Conservation (phyloP, 495 filamentous ascomycete species). For the Penicillium pulvis region DNA sequence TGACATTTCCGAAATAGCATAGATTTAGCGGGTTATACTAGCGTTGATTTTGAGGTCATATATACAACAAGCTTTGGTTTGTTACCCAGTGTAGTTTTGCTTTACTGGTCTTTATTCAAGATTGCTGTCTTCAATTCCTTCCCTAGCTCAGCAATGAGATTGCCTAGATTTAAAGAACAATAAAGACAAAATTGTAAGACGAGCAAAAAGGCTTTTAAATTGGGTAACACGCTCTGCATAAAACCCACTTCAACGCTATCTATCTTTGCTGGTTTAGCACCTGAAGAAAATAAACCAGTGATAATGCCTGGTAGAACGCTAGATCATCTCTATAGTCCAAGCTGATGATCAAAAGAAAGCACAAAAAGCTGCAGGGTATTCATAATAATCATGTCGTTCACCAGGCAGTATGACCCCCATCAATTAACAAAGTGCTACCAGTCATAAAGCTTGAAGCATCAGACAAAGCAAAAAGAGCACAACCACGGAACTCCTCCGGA, state of each 20-base stretch:
- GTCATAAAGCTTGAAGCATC: slow-evolving; percentile 75
- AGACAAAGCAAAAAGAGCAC: slow-evolving; percentile 62
- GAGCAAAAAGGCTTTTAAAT: too few relatives aligned
- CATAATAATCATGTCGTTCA: slow-evolving; percentile 20
- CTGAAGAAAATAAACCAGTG: background rate
- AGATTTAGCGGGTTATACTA: background rate
- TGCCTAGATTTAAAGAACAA: too few relatives aligned
- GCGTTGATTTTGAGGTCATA: background rate
- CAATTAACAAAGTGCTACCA: slow-evolving; percentile 60
- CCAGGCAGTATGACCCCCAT: slow-evolving; percentile 66
- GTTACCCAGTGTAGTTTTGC: too few relatives aligned
- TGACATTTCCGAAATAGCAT: background rate
- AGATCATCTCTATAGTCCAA: background rate
- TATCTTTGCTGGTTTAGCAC: background rate
- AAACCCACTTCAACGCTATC: background rate
- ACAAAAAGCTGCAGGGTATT: background rate
- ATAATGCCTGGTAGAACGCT: background rate
- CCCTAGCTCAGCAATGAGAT: background rate
- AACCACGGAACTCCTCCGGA: slow-evolving; percentile 68
- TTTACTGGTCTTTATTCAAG: background rate
- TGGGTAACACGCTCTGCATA: background rate
- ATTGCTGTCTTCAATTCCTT: background rate
- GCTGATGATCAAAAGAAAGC: background rate
- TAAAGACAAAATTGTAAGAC: too few relatives aligned
- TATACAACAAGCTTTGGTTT: too few relatives aligned